Evolutionary conservation across 441 rosid species (phyloP), one percentile per base, ranked within the genome.

Genomic region (Mallotus japonicus): DNA sequence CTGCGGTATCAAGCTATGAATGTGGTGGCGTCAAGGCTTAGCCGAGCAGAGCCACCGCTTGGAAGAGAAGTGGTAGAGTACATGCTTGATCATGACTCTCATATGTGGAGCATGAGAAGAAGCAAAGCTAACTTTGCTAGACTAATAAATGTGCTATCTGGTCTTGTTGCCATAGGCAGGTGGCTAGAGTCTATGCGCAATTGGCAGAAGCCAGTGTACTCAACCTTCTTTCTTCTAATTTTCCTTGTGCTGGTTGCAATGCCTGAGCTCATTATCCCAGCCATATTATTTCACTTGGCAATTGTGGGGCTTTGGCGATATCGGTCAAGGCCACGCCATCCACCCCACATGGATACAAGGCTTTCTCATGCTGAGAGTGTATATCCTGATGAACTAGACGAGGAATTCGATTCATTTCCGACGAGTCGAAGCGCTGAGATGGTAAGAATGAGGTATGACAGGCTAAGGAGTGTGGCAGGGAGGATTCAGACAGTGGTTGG

Each of bases 41-140:
- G 75, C 58, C 77, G 82, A 10, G 69, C 79, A 11, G 82, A 79
- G 77, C 90, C 90, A 56, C 85, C 90, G 0, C 76, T 88, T 50
- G 83, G 87, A 65, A 81, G 77, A 65, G 92, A 86, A 68, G 88
- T 88, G 55, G 82, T 88, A 58, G 92, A 86, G 76, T 88, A 85
- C 55, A 81, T 86, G 85, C 89, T 88, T 5, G 90, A 88, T 77
- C 85, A 80, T 3, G 88, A 87, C 34, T 83, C 89, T 8, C 82
- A 85, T 50, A 75, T 77, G 71, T 88, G 92, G 92, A 88, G 92
- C 59, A 66, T 88, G 79, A 79, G 92, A 75, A 82, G 84, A 80
- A 84, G 87, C 55, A 84, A 79, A 66, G 90, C 90, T 0, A 86
- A 88, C 68, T 81, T 82, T 60, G 87, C 77, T 47, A 76, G 89